Percentiles rank a stretch among this genome's conserved stretches.
These are phyloP conservation scores for Onygenales sp. DNA, from an alignment of 2,329 filamentous ascomycete species.

Conservation along the genomic window DNA sequence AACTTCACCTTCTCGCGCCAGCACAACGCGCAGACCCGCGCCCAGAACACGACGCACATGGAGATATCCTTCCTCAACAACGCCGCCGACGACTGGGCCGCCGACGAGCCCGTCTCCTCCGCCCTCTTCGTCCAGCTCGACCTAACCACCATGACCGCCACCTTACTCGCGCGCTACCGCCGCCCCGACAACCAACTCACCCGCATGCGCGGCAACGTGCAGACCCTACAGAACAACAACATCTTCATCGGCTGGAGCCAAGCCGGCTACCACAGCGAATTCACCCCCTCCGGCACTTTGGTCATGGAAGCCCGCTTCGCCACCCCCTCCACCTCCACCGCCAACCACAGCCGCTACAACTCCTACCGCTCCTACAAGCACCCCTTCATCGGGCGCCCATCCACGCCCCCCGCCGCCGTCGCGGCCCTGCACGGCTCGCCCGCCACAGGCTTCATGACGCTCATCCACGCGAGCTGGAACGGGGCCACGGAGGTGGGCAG, in stretches of 20 bases:
- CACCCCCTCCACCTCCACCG: background rate
- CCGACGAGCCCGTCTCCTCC: conserved; percentile 19
- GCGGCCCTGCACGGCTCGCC: conserved; percentile 20
- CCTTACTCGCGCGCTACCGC: conserved; percentile 17
- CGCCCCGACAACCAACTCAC: conserved; percentile 24
- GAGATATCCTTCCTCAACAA: conserved; percentile 27
- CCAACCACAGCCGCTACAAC: conserved; percentile 18
- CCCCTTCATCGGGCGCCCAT: conserved; percentile 24
- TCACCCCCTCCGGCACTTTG: conserved; percentile 18
- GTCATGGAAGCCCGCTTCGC: conserved; percentile 25
- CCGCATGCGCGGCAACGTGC: conserved; percentile 25
- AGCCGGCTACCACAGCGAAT: conserved; percentile 25
- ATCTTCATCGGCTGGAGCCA: conserved; percentile 27
- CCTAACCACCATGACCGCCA: conserved; percentile 19
- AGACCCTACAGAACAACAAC: conserved; percentile 26
- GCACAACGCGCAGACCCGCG: conserved; percentile 27
- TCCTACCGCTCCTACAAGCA: conserved; percentile 33
- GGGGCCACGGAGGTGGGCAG: conserved; percentile 28
- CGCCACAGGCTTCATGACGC: conserved; percentile 18
- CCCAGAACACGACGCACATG: conserved; percentile 20
- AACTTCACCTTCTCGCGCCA: conserved; percentile 35
- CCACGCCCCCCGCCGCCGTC: conserved; percentile 20
- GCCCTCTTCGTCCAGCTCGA: conserved; percentile 22
- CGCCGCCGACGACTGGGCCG: conserved; percentile 20
- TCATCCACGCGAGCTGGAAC: conserved; percentile 25